phyloP scores from a whole-genome alignment of 2,329 filamentous ascomycete genomes.

The Xylaria sp. region DNA sequence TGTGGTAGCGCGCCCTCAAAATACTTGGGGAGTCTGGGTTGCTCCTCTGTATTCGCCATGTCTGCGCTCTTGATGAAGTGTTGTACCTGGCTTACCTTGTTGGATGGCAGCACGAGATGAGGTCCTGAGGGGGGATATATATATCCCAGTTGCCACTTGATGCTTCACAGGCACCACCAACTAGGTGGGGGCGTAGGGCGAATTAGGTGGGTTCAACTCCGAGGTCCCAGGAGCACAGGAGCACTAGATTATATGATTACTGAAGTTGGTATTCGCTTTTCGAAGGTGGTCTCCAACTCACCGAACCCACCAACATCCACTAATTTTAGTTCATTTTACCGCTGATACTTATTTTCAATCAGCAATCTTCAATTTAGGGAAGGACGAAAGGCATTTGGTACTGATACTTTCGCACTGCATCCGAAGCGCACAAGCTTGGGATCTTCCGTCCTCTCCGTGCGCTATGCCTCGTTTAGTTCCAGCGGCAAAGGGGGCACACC shows the following conservation, averaged over 20 bases:
- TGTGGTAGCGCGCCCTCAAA: slow-evolving; percentile 52
- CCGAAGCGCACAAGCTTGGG: too few relatives aligned
- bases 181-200: too few relatives aligned
- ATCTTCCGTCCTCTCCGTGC: too few relatives aligned
- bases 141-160: neutral
- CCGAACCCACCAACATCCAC: slow-evolving; percentile 7
- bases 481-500: neutral
- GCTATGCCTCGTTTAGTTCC: neutral
- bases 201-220: too few relatives aligned
- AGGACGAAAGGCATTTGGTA: too few relatives aligned
- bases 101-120: neutral
- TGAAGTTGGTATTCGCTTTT: too few relatives aligned
- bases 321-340: neutral
- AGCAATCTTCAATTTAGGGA: too few relatives aligned
- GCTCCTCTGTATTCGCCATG: slow-evolving; percentile 22
- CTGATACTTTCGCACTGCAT: too few relatives aligned
- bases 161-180: neutral
- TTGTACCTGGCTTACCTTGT: neutral
- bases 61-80: neutral
- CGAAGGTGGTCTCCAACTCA: neutral
- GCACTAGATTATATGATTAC: too few relatives aligned
- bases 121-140: neutral
- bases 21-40: slow-evolving; percentile 42
- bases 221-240: too few relatives aligned
- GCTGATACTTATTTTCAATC: neutral